phyloP scores from a whole-genome alignment of 371 early-diverging fungal species.

The Globomyces sp. region DNA sequence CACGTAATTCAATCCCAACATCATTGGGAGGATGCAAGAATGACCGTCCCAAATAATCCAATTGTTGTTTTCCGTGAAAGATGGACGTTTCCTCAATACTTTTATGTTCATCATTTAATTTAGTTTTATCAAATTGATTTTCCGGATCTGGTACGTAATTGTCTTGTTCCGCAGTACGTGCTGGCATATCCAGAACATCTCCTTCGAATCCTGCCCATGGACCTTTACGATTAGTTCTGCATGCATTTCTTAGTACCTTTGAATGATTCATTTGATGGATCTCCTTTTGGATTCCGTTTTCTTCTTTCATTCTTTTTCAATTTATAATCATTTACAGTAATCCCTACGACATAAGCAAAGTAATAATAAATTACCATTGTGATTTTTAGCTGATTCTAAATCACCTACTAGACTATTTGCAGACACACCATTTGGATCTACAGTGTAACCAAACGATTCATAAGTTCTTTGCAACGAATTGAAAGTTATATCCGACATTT shows the following conservation, averaged over 20 bases:
- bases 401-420: constrained; percentile 68
- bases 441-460: constrained; percentile 78
- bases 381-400: constrained; percentile 29
- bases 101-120: neutral
- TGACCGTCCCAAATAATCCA: constrained; percentile 89
- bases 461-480: constrained; percentile 78
- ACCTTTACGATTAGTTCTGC: constrained; percentile 61
- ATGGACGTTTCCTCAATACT: constrained; percentile 57
- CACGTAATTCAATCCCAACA: constrained; percentile 64
- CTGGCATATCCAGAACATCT: constrained; percentile 48
- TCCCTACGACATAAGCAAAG: constrained; percentile 11
- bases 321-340: constrained; percentile 19
- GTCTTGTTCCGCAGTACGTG: constrained; percentile 14
- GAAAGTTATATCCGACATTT: constrained; percentile 73
- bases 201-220: constrained; percentile 96
- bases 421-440: constrained; percentile 67
- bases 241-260: constrained; percentile 49
- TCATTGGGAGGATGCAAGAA: constrained; percentile 94
- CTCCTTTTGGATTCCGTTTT: constrained; percentile 62
- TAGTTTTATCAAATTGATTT: constrained; percentile 13
- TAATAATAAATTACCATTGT: constrained; percentile 3
- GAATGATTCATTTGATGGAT: constrained; percentile 56
- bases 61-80: constrained; percentile 75
- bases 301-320: constrained; percentile 62
- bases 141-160: constrained; percentile 21